Base-by-base conservation (phyloP, 352 stramenopile genomes). In the Phytophthora pistaciae region DNA sequence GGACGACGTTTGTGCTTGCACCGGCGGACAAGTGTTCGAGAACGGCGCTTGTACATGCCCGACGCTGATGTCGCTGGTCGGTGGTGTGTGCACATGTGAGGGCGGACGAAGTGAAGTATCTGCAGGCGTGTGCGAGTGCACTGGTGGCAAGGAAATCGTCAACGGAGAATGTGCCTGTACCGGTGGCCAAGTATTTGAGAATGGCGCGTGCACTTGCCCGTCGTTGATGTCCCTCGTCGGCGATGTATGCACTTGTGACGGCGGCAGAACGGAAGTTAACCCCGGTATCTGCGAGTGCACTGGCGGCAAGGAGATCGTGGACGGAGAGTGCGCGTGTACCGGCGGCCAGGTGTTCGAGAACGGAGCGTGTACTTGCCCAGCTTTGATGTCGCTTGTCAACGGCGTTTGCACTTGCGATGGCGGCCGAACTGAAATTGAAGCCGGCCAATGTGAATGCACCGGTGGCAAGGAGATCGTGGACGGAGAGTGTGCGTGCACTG, bases 261-360 rank as follows among this genome's bases (percentile, higher is more conserved):
- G 53, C 9, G 33, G 38, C 9, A 27, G 38, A 11, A 44, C 18
- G 16, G 21, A 58, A 23, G 53, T 58, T 44, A n/a, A 6, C 16
- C 14, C 38, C 4, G 38, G 38, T 2, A 7, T 44, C 0, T 58
- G 53, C 9, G 36, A 27, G 18, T 59, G 53, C 21, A 27, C 53
- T 16, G 53, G 53, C 3, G 53, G 38, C 18, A 27, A 58, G n/a
- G 38, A 40, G 5, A 27, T 58, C 11, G 16, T 58, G 11, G 53
- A 23, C 6, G 53, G 33, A 27, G 27, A 25, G 5, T 66, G 60
- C 16, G 29, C 38, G 2, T 67, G 60, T 25, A 33, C 60, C 6
- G 60, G 49, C 7, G 60, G 23, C 5, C 60, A 54, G 20, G 21
- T 18, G n/a, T 23, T 60, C 23, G 33, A 46, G 5, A 27, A 23